Base-by-base conservation (phyloP, 163 green algal species). In the Chlamydomonas reinhardtii region DNA sequence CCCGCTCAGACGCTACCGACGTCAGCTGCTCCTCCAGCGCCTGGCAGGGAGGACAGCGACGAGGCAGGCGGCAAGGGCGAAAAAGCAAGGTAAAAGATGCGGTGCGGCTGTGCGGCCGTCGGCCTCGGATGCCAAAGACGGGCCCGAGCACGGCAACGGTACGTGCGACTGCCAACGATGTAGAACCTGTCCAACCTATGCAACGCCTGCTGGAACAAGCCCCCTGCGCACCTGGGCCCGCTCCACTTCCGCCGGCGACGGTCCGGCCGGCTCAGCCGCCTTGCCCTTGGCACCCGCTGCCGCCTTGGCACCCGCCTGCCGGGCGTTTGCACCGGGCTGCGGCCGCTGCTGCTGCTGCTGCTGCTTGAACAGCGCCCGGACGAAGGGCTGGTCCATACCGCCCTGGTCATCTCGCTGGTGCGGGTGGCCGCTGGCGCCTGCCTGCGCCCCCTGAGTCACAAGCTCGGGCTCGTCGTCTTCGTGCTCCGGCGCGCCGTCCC, bases 311-410 rank as follows among this genome's bases (percentile, higher is more conserved):
- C 48, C 20, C 14, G 62, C 52, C 39, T 76, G 29, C 32, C 83
- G 32, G 59, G 66, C 65, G 76, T 54, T 4, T 56, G 59, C 66
- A 74, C 37, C 77, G 61, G 35, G 16, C 22, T n/a, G 34, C 75
- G 74, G 76, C n/a, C 39, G 59, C 56, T 82, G 75, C 61, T n/a
- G 65, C 35, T 61, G 25, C 62, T 78, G n/a, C n/a, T n/a, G 77
- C 73, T 87, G 83, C 22, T 73, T 56, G 71, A 92, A 93, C 31
- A 93, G 72, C 9, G 90, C 77, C 15, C 90, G 81, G 1, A 93
- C 90, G 48, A 89, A 93, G 11, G 90, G 90, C 90, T 92, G 89
- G 34, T 89, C 82, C 8, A 65, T 34, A 37, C 77, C 72, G 24
- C 61, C 65, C 12, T 32, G 56, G 4, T 71, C 76, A 59, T 34